phyloP scores from a whole-genome alignment of 2,329 filamentous ascomycete genomes.

The Ascochyta clinopodiicola region DNA sequence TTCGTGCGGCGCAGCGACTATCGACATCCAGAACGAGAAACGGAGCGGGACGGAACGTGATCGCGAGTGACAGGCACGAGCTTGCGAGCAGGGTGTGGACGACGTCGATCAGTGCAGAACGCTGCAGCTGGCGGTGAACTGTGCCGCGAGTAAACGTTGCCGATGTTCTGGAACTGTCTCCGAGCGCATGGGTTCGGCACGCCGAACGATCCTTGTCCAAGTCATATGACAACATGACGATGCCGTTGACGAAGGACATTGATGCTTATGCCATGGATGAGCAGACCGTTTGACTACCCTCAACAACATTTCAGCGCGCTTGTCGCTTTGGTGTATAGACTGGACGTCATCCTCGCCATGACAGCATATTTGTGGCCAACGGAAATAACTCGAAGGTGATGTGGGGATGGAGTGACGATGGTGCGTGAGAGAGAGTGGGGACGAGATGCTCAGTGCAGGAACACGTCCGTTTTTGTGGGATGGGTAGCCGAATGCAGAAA shows the following conservation, averaged over 20 bases:
- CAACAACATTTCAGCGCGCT: not conserved
- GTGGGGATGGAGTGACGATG: conserved; percentile 16
- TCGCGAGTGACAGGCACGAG: conserved; percentile 14
- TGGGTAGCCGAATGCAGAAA: not conserved
- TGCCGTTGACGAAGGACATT: conserved; percentile 1
- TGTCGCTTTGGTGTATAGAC: conserved; percentile 9
- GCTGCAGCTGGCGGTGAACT: conserved; percentile 10
- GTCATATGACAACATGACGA: not conserved
- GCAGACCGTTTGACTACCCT: conserved; percentile 13
- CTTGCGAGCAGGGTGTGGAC: conserved; percentile 4
- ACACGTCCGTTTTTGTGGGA: conserved; percentile 5
- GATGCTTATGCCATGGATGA: conserved; percentile 4
- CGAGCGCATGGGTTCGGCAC: conserved; percentile 15
- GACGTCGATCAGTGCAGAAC: conserved; percentile 18
- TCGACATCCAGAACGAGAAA: conserved; percentile 7
- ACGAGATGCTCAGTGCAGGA: conserved; percentile 17
- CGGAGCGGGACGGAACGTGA: conserved; percentile 22
- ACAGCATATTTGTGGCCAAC: conserved; percentile 12
- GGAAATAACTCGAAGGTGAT: conserved; percentile 15
- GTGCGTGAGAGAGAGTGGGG: conserved; percentile 10
- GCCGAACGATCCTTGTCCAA: conserved; percentile 4
- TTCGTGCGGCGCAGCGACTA: conserved; percentile 1
- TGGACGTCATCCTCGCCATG: conserved; percentile 10
- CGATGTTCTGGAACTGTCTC: conserved; percentile 16
- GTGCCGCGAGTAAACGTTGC: conserved; percentile 11